Evolutionary conservation across 805 yeast species (phyloP).

Genomic region (Priceomyces carsonii): DNA sequence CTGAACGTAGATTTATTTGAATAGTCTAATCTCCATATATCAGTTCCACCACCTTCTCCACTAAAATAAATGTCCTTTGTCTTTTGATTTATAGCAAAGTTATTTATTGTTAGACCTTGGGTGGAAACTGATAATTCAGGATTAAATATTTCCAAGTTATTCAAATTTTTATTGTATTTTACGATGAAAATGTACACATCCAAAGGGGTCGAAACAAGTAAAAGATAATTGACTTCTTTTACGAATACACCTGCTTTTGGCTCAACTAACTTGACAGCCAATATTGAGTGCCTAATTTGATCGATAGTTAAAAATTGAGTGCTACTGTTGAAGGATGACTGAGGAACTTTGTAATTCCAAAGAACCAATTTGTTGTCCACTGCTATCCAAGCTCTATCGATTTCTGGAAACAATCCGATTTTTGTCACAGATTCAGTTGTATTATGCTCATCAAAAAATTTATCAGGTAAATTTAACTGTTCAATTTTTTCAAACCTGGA

Average conservation of each 20-base stretch:
- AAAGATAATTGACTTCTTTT: constrained; percentile 67
- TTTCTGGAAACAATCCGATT: constrained; percentile 81
- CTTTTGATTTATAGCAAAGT: constrained; percentile 55
- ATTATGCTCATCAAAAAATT: constrained; percentile 70
- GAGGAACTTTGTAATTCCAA: constrained; percentile 74
- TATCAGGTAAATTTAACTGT: constrained; percentile 76
- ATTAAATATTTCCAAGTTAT: constrained; percentile 68
- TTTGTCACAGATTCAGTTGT: constrained; percentile 65
- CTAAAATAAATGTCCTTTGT: constrained; percentile 83
- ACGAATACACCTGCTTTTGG: constrained; percentile 84
- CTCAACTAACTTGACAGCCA: constrained; percentile 72
- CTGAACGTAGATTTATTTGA: constrained; percentile 86
- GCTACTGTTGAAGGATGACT: constrained; percentile 43
- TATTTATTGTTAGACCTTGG: constrained; percentile 73
- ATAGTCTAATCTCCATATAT: constrained; percentile 87
- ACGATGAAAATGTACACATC: constrained; percentile 79
- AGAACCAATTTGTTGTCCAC: constrained; percentile 78
- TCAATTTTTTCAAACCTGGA: constrained; percentile 77
- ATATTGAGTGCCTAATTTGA: constrained; percentile 74
- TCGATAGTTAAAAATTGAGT: constrained; percentile 77
- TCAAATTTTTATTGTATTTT: constrained; percentile 45
- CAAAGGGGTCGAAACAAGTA: constrained; percentile 77
- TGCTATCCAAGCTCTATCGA: constrained; percentile 83
- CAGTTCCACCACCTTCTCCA: constrained; percentile 73
- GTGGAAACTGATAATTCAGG: constrained; percentile 80